phyloP scores from a whole-genome alignment of 148 eudicot genomes.

The Camellia japonica region DNA sequence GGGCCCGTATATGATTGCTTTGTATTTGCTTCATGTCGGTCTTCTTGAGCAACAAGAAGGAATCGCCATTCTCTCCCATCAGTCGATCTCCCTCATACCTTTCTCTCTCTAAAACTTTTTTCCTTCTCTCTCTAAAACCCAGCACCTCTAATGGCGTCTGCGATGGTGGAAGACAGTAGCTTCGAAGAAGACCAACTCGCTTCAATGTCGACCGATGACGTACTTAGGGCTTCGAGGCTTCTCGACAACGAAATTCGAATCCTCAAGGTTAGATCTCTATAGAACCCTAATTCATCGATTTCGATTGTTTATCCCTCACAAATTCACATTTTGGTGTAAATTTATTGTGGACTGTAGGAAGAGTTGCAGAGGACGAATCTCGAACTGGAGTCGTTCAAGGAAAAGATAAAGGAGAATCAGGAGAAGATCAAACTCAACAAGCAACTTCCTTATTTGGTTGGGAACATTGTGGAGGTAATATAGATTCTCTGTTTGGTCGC shows the following conservation, averaged over 20 bases:
- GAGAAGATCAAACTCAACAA: constrained; percentile 95
- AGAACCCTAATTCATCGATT: not conserved
- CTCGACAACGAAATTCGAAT: constrained; percentile 89
- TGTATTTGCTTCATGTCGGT: too few species aligned
- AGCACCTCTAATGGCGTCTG: constrained; percentile 49
- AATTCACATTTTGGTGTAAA: not conserved
- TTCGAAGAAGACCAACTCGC: constrained; percentile 73
- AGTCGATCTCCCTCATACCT: not conserved
- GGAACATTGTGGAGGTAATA: constrained; percentile 89
- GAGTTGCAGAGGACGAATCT: constrained; percentile 73
- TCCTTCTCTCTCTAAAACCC: not conserved
- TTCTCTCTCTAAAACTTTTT: constrained; percentile 5
- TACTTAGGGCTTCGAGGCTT: constrained; percentile 69
- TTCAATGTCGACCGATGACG: constrained; percentile 76
- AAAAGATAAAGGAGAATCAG: constrained; percentile 93
- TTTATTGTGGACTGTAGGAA: constrained; percentile 41
- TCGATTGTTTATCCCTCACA: not conserved
- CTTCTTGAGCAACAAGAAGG: not conserved
- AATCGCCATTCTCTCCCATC: too few species aligned
- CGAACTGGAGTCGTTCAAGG: constrained; percentile 74
- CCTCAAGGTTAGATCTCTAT: constrained; percentile 43
- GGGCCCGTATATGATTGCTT: not conserved
- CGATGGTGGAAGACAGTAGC: constrained; percentile 75
- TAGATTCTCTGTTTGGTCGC: not conserved
- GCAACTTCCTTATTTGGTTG: constrained; percentile 94